These are phyloP conservation scores for Pseudogymnoascus sp. DNA, from an alignment of 2,329 filamentous ascomycete species.

Conservation along the genomic window DNA sequence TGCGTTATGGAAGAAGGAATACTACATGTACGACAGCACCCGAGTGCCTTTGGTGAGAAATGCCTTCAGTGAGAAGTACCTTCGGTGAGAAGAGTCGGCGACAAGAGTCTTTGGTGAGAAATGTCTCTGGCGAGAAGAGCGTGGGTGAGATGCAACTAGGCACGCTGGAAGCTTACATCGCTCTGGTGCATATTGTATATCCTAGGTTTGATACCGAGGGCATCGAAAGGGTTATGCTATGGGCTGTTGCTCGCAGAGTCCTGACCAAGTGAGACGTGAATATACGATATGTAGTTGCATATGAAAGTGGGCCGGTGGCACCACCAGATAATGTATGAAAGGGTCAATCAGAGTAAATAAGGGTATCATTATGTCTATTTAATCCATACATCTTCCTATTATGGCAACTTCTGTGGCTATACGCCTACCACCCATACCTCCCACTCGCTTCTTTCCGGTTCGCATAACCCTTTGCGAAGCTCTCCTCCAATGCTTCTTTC, in stretches of 20 bases:
- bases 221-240: no score
- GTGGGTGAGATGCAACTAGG: no score
- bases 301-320: not conserved
- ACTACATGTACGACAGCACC: no score
- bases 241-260: no score
- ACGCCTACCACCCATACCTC: slow-evolving; percentile 71
- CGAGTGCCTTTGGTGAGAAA: no score
- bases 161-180: no score
- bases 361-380: slow-evolving; percentile 14
- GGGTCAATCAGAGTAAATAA: not conserved
- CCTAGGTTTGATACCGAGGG: no score
- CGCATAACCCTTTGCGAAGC: slow-evolving; percentile 73
- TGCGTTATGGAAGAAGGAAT: not conserved
- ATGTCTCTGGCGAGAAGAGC: no score
- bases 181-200: no score
- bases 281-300: not conserved
- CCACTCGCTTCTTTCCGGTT: slow-evolving; percentile 77
- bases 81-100: not conserved
- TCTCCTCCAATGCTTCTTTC: slow-evolving; percentile 83
- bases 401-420: not conserved
- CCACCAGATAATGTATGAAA: not conserved
- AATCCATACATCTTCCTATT: not conserved
- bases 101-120: not conserved
- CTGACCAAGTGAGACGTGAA: not conserved
- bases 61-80: not conserved